A percentile compares a stretch with the other conserved stretches of the same genome.
Conservation (phyloP, 345 rosid genomes). For the Melastoma malabathricum region DNA sequence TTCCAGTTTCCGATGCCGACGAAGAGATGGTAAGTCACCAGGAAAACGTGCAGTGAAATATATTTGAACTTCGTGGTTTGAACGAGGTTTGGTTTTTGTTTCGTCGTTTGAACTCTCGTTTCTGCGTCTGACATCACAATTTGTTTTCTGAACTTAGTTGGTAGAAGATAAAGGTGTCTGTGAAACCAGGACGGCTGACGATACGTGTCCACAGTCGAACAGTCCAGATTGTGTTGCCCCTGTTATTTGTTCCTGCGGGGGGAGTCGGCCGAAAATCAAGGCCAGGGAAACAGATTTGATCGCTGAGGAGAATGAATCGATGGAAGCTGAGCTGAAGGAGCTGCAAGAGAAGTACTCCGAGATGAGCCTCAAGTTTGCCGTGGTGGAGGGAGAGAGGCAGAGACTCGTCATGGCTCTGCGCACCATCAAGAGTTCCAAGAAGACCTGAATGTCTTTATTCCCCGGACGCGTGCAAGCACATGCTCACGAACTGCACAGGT, state of each 20-base stretch:
- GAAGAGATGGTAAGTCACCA: slow-evolving; percentile 6
- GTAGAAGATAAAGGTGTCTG: too few species aligned
- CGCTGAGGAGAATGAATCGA: slow-evolving; percentile 19
- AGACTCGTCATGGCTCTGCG: slow-evolving; percentile 26
- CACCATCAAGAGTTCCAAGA: slow-evolving; percentile 19
- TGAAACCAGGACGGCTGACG: too few species aligned
- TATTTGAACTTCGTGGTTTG: background rate
- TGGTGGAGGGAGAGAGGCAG: slow-evolving; percentile 40
- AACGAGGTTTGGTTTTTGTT: too few species aligned
- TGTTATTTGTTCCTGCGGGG: too few species aligned
- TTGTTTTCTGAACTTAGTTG: too few species aligned
- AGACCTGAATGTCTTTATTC: background rate
- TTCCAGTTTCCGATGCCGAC: slow-evolving; percentile 2
- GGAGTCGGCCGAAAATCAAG: too few species aligned
- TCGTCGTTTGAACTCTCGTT: background rate
- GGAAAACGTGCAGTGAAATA: slow-evolving; percentile 14
- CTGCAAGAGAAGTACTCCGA: slow-evolving; percentile 32
- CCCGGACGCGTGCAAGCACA: too few species aligned
- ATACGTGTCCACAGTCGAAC: too few species aligned
- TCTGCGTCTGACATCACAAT: too few species aligned
- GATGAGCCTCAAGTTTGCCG: slow-evolving; percentile 39
- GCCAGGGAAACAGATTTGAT: background rate
- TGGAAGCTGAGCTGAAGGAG: slow-evolving; percentile 34
- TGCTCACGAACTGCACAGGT: too few species aligned
- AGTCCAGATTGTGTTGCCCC: too few species aligned